Evolutionary conservation across 1,284 basidiomycete species (phyloP).

Genomic region (Gomphus bonarii): DNA sequence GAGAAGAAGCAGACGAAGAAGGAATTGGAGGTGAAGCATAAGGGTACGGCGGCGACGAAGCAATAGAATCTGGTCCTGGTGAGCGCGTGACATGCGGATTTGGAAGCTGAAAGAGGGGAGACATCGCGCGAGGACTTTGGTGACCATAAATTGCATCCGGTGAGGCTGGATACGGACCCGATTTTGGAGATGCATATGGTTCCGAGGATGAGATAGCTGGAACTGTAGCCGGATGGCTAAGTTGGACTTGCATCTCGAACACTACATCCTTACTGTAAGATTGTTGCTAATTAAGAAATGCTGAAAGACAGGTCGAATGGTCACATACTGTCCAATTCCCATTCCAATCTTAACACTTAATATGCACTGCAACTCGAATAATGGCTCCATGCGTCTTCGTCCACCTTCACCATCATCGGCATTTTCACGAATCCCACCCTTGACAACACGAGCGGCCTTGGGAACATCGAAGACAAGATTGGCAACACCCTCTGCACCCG

Average conservation of each 20-base stretch:
- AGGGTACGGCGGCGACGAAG: constrained; percentile 14
- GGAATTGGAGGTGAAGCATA: constrained; percentile 15
- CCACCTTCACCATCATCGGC: constrained; percentile 29
- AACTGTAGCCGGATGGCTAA: constrained; percentile 49
- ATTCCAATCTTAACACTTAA: constrained; percentile 46
- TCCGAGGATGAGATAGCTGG: constrained; percentile 20
- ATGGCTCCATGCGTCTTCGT: constrained; percentile 26
- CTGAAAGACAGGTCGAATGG: background rate
- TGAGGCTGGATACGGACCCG: constrained; percentile 17
- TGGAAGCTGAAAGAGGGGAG: constrained; percentile 13
- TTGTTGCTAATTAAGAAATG: background rate
- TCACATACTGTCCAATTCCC: constrained; percentile 50
- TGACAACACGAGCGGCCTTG: constrained; percentile 45
- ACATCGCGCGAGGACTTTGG: constrained; percentile 15
- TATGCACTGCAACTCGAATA: constrained; percentile 57
- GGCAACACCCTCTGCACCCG: constrained; percentile 65
- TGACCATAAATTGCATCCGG: constrained; percentile 14
- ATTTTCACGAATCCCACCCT: constrained; percentile 38
- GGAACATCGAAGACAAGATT: constrained; percentile 68
- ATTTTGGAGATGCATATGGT: constrained; percentile 11
- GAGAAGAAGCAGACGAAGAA: constrained; percentile 22
- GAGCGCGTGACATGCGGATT: constrained; percentile 4
- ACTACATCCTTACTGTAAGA: constrained; percentile 52
- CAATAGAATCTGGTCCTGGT: constrained; percentile 11
- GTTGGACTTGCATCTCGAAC: constrained; percentile 50